Conservation (phyloP, 2,329 filamentous ascomycete species). For the Fusarium sp. region DNA sequence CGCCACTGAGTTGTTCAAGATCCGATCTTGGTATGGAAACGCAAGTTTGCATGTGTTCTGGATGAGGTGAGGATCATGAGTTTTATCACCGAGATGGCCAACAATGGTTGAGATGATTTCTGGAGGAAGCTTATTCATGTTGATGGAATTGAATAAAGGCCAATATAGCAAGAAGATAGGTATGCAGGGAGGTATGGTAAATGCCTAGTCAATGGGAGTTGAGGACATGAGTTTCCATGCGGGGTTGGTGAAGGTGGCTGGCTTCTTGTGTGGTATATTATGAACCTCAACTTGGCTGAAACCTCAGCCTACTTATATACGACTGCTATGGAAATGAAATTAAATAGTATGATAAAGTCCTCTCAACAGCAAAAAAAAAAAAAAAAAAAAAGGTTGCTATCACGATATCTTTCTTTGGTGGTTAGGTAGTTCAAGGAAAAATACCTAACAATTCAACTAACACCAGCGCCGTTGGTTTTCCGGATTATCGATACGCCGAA, state of each 20-base stretch:
- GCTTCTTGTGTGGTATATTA: background rate
- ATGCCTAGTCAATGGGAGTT: background rate
- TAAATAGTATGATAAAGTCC: background rate
- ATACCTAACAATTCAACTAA: background rate
- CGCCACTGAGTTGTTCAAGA: background rate
- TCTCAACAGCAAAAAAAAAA: background rate
- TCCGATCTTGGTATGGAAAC: background rate
- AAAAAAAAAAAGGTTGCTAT: background rate
- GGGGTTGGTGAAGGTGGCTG: background rate
- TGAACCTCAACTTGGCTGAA: background rate
- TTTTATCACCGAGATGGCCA: background rate
- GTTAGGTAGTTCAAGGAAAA: background rate
- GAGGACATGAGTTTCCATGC: background rate
- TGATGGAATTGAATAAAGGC: background rate
- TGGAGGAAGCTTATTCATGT: too few species aligned
- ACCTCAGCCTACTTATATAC: background rate
- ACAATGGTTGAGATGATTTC: background rate
- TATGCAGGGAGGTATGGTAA: background rate
- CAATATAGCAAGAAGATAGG: background rate
- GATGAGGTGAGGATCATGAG: background rate
- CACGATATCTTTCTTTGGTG: background rate
- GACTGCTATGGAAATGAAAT: background rate
- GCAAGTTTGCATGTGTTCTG: background rate
- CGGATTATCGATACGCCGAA: conserved; percentile 31
- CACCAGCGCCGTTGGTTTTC: background rate